These are phyloP conservation scores for Bretziella fagacearum DNA, from an alignment of 2,329 filamentous ascomycete genomes.

Conservation along the genomic window DNA sequence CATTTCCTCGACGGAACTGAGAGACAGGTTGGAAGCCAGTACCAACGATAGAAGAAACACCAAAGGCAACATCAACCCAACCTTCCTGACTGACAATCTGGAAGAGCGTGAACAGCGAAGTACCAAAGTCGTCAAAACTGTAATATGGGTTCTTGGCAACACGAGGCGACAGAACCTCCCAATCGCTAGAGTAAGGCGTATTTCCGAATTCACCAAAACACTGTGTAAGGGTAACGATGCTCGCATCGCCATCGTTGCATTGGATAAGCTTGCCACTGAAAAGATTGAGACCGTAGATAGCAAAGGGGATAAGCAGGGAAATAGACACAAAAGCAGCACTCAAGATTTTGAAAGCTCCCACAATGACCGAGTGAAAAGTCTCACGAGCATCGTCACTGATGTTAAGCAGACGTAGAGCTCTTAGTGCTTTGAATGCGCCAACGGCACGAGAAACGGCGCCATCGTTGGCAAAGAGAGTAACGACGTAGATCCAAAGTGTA, in stretches of 20 bases:
- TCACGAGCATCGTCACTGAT: constrained; percentile 90
- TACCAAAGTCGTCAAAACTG: constrained; percentile 89
- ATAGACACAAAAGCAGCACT: constrained; percentile 89
- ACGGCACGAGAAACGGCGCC: constrained; percentile 77
- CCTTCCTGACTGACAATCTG: constrained; percentile 98
- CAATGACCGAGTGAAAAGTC: constrained; percentile 91
- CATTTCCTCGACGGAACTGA: constrained; percentile 62
- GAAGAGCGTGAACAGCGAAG: constrained; percentile 88
- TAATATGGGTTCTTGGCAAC: constrained; percentile 68
- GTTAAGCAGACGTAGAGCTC: constrained; percentile 80
- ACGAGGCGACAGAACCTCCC: constrained; percentile 70
- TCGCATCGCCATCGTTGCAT: constrained; percentile 49
- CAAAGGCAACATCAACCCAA: constrained; percentile 86
- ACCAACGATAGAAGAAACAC: constrained; percentile 66
- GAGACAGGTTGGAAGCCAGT: constrained; percentile 53
- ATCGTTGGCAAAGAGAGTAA: constrained; percentile 64
- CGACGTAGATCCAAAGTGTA: constrained; percentile 89
- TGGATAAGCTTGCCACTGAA: constrained; percentile 66
- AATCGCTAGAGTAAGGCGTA: constrained; percentile 53
- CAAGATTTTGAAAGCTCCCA: constrained; percentile 86
- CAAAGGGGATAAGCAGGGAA: constrained; percentile 87
- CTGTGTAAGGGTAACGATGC: constrained; percentile 43
- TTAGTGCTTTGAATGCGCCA: constrained; percentile 89
- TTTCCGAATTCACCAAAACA: constrained; percentile 74
- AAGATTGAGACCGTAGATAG: constrained; percentile 85